Evolutionary conservation across 768 basidiomycete genomes (phyloP).

Genomic region (Tricholoma sp.): DNA sequence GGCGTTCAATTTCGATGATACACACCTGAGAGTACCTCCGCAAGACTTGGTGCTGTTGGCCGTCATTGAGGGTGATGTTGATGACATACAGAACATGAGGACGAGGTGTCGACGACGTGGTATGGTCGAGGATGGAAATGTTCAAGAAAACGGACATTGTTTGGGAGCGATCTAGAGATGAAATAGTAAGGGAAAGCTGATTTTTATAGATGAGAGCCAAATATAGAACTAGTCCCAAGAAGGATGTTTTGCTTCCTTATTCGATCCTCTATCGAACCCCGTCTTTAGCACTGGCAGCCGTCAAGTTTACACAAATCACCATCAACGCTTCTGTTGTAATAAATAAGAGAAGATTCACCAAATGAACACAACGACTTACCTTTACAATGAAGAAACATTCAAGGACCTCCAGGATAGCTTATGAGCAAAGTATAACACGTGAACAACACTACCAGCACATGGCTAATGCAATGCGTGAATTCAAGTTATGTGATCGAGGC

Average conservation of each 20-base stretch:
- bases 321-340: not conserved
- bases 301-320: not conserved
- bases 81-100: constrained; percentile 45
- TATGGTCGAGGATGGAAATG: constrained; percentile 24
- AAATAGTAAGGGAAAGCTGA: not conserved
- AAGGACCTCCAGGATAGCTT: not conserved
- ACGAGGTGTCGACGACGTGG: constrained; percentile 22
- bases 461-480: no score
- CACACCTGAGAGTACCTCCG: not conserved
- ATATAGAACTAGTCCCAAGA: constrained; percentile 1
- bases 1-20: not conserved
- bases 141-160: constrained; percentile 6
- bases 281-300: not conserved
- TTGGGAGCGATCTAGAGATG: not conserved
- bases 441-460: no score
- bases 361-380: not conserved
- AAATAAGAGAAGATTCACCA: not conserved
- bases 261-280: not conserved
- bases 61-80: constrained; percentile 26
- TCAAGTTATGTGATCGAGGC: no score
- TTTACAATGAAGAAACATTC: not conserved
- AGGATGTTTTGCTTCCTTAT: constrained; percentile 10
- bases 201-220: not conserved
- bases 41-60: constrained; percentile 16
- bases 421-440: no score